Conservation (phyloP, 306 rosid genomes). For the Citrullus amarus region DNA sequence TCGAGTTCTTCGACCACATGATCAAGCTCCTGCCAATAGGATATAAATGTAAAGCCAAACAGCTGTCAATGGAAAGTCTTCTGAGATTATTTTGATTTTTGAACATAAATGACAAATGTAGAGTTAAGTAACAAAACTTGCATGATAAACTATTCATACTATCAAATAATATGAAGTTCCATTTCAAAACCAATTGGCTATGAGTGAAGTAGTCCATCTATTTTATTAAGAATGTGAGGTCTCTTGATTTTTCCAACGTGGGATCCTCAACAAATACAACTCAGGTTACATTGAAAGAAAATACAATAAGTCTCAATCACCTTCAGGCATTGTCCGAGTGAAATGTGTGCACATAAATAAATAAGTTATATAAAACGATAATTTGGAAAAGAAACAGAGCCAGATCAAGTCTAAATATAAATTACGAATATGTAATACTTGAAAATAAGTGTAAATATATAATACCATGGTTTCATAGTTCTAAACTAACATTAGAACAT, state of each 20-base stretch:
- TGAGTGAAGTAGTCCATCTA: too few relatives aligned
- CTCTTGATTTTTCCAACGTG: too few relatives aligned
- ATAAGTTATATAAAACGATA: not conserved
- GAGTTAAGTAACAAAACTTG: not conserved
- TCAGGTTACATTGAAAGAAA: not conserved
- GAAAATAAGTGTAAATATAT: not conserved
- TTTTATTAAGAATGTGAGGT: too few relatives aligned
- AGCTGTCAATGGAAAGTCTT: not conserved
- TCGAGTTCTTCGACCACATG: constrained; percentile 84
- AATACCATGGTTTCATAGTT: not conserved
- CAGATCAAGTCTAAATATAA: not conserved
- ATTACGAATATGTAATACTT: not conserved
- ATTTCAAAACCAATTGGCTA: too few relatives aligned
- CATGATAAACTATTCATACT: not conserved
- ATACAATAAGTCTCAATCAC: not conserved
- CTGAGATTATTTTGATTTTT: not conserved
- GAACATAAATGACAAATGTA: not conserved
- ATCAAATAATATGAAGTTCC: too few relatives aligned
- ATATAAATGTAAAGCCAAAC: not conserved
- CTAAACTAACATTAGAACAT: not conserved
- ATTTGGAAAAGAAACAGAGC: not conserved
- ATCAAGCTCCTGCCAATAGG: constrained; percentile 73
- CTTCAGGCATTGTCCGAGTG: not conserved
- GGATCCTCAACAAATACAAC: too few relatives aligned
- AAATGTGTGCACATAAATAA: not conserved